Conservation (phyloP, 2,329 filamentous ascomycete genomes). For the Cephalotrichum gorgonifer region DNA sequence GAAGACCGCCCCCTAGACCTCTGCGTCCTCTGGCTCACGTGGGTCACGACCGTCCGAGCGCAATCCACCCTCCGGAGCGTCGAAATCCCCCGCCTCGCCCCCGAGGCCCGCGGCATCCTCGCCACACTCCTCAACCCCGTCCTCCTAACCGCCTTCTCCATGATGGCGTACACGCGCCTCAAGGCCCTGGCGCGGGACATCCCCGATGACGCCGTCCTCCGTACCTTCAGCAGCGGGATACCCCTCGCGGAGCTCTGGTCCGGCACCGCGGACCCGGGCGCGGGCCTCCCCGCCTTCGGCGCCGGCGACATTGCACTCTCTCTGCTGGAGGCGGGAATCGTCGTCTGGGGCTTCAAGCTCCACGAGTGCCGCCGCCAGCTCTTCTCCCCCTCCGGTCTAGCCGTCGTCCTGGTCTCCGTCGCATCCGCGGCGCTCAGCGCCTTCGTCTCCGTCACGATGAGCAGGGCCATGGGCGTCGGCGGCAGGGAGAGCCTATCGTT, state of each 20-base stretch:
- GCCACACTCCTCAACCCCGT: constrained; percentile 36
- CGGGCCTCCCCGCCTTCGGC: constrained; percentile 21
- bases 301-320: constrained; percentile 38
- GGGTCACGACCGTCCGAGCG: constrained; percentile 29
- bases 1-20: constrained; percentile 33
- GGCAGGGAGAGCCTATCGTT: constrained; percentile 29
- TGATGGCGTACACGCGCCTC: constrained; percentile 30
- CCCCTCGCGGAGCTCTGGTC: constrained; percentile 25
- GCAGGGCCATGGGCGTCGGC: constrained; percentile 24
- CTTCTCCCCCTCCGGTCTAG: constrained; percentile 29
- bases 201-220: constrained; percentile 18
- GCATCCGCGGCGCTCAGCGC: constrained; percentile 27
- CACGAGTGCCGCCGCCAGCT: constrained; percentile 37
- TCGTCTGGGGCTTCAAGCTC: constrained; percentile 43
- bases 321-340: constrained; percentile 38
- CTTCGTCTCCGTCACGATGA: constrained; percentile 26
- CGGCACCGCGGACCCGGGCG: constrained; percentile 8
- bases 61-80: constrained; percentile 25
- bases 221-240: constrained; percentile 21
- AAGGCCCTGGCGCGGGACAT: constrained; percentile 22
- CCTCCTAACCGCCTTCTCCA: constrained; percentile 31
- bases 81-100: not conserved
- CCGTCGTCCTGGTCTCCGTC: constrained; percentile 25
- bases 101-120: constrained; percentile 12
- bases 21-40: constrained; percentile 35